Base-by-base conservation (phyloP, 306 rosid genomes). In the Casuarina glauca region DNA sequence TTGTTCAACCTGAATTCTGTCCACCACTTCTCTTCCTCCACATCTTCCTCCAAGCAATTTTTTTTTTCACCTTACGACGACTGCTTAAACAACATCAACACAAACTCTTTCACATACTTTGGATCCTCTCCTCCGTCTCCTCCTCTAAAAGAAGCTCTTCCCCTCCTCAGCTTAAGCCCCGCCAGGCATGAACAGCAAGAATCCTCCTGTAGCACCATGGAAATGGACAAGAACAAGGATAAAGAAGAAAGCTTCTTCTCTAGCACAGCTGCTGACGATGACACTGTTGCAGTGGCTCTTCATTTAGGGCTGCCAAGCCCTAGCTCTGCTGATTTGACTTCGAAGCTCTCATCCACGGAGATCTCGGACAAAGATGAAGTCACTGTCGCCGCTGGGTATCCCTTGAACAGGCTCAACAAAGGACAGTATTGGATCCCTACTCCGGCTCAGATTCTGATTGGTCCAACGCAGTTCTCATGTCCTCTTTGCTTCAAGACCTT, bases 391-490 rank as follows among this genome's bases (percentile, higher is more conserved):
- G 74, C 82, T 74, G 83, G 84, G 53, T 81, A 68, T 76, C 78
- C 86, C 32, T 73, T 90, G 44, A 63, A 35, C 77, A 82, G 85
- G 60, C 89, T 92, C 77, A 87, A 86, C 72, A 87, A 86, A 41
- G 93, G 95, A 9, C 97, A 92, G 87, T 94, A 90, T 81, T 94
- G 98, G 98, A 94, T 94, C 90, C 98, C 98, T 52, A 90, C 97
- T 13, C 97, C 98, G 6, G 62, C 96, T 78, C 98, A 94, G 83
- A 94, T 94, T 83, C 81, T 91, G 67, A 94, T 92, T 57, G 98
- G 98, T 79, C 96, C 97, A 69, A 94, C 98, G 12, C 98, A 89
- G 82, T 94, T 92, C 72, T 89, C 97, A 60, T 94, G 98, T 70
- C 96, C 97, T 58, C 98, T 94, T 85, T 94, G 98, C 83, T 92